Evolutionary conservation across 768 basidiomycete species (phyloP), one percentile per base, ranked within the genome.

Genomic region (Trametes coccinea): DNA sequence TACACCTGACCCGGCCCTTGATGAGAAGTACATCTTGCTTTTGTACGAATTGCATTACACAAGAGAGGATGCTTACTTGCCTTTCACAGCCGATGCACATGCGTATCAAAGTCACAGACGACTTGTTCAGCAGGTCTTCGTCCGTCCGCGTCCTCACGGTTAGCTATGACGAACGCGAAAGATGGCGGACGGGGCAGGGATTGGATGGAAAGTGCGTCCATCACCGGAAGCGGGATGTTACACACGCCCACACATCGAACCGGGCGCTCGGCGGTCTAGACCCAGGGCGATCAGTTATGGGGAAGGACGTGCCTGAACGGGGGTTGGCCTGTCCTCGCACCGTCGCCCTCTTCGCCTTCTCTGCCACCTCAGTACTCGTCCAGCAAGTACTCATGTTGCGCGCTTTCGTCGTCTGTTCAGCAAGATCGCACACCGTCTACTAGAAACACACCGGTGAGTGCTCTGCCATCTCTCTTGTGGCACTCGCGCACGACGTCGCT

Each of bases 261-360:
- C 17, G 30, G 31, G 41, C 57, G 48, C 48, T 39, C 2, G 29
- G 8, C 11, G 49, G 49, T 37, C 57, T 29, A 51, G 57, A 39
- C 57, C 57, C 43, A 48, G 57, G 56, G 27, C 49, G 57, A 51
- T 51, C 57, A 34, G 1, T 14, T 52, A 17, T 33, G 49, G 49
- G 39, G 29, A 57, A 31, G 17, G 41, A 27, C 13, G 49, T 52
- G 17, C 57, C 57, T 51, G 49, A 14, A 31, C 49, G 49, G 41
- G 48, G 22, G 31, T 7, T 44, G 22, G 30, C 30, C 40, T 48
- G 8, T n/a, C 16, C 27, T 13, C 47, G 8, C 56, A 30, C 37
- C 39, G 11, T 49, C 58, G 44, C 44, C 43, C 37, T 53, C 46
- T n/a, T 7, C 39, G 7, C 14, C 53, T 14, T 54, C 52, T 33